phyloP scores from a whole-genome alignment of 2,329 filamentous ascomycete genomes.

The Monosporascus sp. region DNA sequence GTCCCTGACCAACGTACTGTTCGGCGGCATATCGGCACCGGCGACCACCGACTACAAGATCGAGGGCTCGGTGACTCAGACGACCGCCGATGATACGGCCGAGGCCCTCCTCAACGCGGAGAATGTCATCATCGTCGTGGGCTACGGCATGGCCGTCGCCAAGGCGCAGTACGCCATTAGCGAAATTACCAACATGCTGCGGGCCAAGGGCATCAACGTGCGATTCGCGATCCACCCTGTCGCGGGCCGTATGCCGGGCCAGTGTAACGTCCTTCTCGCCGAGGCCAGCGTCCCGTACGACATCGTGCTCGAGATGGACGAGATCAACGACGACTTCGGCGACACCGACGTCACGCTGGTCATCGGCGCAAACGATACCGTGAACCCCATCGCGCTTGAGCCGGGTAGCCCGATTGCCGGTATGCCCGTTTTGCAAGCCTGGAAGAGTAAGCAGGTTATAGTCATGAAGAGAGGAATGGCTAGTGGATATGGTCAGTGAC shows the following conservation, averaged over 20 bases:
- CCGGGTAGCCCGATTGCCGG: slow-evolving; percentile 79
- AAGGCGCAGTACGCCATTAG: slow-evolving; percentile 90
- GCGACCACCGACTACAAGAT: slow-evolving; percentile 64
- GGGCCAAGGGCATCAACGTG: slow-evolving; percentile 72
- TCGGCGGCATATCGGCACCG: slow-evolving; percentile 70
- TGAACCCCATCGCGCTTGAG: slow-evolving; percentile 84
- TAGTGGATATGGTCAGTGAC: slow-evolving; percentile 69
- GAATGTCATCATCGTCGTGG: slow-evolving; percentile 83
- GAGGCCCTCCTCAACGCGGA: slow-evolving; percentile 71
- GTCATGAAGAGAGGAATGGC: slow-evolving; percentile 92
- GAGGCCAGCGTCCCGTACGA: slow-evolving; percentile 88
- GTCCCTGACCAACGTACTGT: slow-evolving; percentile 81
- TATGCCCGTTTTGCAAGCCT: slow-evolving; percentile 88
- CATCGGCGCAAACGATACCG: slow-evolving; percentile 88
- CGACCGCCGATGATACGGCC: slow-evolving; percentile 73
- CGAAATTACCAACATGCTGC: slow-evolving; percentile 69
- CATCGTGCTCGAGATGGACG: slow-evolving; percentile 91
- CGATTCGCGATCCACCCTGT: slow-evolving; percentile 89
- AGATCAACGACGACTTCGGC: slow-evolving; percentile 87
- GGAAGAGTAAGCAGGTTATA: slow-evolving; percentile 90
- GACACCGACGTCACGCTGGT: slow-evolving; percentile 84
- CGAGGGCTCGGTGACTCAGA: slow-evolving; percentile 73
- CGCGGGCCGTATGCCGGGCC: slow-evolving; percentile 86
- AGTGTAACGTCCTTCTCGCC: slow-evolving; percentile 85
- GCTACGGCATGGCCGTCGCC: slow-evolving; percentile 91